Evolutionary conservation across 2,329 filamentous ascomycete genomes (phyloP).

Genomic region (Fusarium sp.): DNA sequence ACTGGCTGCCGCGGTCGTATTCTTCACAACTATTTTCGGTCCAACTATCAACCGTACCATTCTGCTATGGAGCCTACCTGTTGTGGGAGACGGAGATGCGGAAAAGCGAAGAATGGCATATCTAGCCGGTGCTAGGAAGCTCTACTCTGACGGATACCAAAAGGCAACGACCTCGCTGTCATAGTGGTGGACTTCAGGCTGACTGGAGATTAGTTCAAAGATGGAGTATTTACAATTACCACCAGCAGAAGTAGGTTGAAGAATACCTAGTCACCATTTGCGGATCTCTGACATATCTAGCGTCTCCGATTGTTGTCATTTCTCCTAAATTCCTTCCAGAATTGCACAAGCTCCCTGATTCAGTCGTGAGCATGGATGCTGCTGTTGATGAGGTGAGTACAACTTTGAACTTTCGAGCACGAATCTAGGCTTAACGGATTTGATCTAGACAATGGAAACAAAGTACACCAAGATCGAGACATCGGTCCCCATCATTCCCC

Average conservation of each 20-base stretch:
- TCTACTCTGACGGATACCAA: conserved; percentile 26
- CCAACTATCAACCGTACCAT: neutral
- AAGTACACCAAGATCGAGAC: conserved; percentile 51
- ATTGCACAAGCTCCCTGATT: conserved; percentile 26
- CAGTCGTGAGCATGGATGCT: conserved; percentile 27
- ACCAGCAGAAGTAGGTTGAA: conserved; percentile 22
- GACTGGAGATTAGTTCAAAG: conserved; percentile 10
- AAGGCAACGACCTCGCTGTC: neutral
- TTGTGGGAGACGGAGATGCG: conserved; percentile 12
- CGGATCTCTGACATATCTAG: conserved; percentile 5
- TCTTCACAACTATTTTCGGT: neutral
- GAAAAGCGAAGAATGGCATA: conserved; percentile 34
- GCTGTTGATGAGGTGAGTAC: conserved; percentile 26
- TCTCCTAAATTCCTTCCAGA: conserved; percentile 30
- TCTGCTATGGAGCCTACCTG: conserved; percentile 15
- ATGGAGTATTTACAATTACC: conserved; percentile 28
- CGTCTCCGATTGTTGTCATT: conserved; percentile 22
- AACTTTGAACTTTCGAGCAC: no score
- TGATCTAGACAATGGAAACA: conserved; percentile 39
- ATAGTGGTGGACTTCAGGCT: accelerated
- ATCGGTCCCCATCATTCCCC: conserved; percentile 41
- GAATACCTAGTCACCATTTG: accelerated
- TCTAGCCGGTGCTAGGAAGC: conserved; percentile 13
- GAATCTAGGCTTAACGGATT: neutral
- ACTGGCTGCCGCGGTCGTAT: neutral